phyloP scores from a whole-genome alignment of 2,329 filamentous ascomycete genomes.

The Magnaporthiopsis incrustans region DNA sequence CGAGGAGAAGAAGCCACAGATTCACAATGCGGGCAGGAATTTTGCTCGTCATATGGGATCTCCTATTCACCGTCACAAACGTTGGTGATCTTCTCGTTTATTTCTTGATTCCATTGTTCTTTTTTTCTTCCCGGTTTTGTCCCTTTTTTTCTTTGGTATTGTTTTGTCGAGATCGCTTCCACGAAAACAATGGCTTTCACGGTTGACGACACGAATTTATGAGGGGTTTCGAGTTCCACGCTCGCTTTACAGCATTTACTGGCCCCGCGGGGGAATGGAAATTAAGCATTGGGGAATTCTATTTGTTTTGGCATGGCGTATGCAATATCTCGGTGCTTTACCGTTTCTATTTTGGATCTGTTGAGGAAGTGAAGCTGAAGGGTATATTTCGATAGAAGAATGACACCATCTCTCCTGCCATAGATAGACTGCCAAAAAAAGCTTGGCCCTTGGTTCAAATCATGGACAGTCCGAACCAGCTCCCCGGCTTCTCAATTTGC shows the following conservation, averaged over 20 bases:
- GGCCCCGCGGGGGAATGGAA: neutral
- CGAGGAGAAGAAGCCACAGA: constrained; percentile 2
- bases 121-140: neutral
- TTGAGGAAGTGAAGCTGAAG: too few species aligned
- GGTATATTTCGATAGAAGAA: neutral
- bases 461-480: neutral
- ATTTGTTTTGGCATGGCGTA: neutral
- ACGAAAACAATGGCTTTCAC: neutral
- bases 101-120: neutral
- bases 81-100: neutral
- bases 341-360: neutral
- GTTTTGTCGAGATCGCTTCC: neutral
- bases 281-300: neutral
- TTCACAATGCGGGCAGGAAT: neutral
- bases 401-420: too few species aligned
- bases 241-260: neutral
- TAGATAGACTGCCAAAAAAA: too few species aligned
- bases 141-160: neutral
- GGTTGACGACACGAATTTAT: neutral
- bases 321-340: neutral
- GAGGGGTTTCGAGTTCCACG: neutral
- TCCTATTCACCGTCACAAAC: neutral
- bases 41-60: neutral
- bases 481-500: neutral
- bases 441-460: neutral